Base-by-base conservation (phyloP, 345 rosid species). In the Melastoma malabathricum region DNA sequence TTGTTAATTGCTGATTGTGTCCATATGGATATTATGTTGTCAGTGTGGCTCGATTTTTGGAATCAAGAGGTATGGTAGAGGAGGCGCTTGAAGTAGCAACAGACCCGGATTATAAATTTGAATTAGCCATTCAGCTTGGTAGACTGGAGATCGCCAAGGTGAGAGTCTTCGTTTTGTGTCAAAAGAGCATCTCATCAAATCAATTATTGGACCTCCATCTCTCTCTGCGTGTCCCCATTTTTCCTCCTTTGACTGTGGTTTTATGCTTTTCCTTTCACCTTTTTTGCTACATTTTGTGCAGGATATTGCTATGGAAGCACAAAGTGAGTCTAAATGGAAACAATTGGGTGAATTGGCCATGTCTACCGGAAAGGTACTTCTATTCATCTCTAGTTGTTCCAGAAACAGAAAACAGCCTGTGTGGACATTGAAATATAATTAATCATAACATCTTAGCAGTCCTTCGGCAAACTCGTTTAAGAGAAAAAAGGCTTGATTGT, bases 31-130 rank as follows among this genome's bases (percentile, higher is more conserved):
- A 9, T 8, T 34, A 34, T 34, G 12, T 34, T 72, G 66, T 59
- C 57, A 93, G 99, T 67, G 97, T 93, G 74, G 99, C 99, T 51
- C 97, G 64, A 59, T 93, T 93, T 81, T 72, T 93, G 89, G 99
- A 93, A 75, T 85, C 99, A 44, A 83, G 99, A 46, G 94, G 95
- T 51, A 93, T 93, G 99, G 61, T 93, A 55, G 95, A 93, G 72
- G 82, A 83, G 47, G 99, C 99, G 61, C 62, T 93, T 53, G 97
- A 88, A 69, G 94, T 88, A 65, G 99, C 99, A n/a, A 88, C 92
- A 6, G 99, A 93, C 55, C 94, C 97, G 64, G 97, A 93, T 69
- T 93, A 93, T 72, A 83, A 77, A 74, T 93, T 93, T 64, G 99
- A 88, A 70, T 74, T 93, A 51, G 99, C 99, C 52, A 74, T 93